Evolutionary conservation across 139 green algal species (phyloP), one percentile per base, ranked within the genome.

Genomic region (Closterium sp.): DNA sequence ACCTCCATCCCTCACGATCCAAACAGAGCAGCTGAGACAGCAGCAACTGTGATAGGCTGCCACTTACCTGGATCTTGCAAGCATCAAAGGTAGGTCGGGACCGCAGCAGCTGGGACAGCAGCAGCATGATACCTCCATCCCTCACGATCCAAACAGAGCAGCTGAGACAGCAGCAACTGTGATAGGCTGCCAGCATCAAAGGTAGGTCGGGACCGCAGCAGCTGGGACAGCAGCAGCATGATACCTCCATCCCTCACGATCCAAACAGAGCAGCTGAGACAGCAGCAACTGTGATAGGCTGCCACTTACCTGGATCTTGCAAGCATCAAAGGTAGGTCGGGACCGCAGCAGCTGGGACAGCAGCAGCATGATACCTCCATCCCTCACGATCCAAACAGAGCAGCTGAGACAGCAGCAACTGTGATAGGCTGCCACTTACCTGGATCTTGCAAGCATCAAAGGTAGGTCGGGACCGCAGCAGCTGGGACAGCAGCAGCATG

Each of bases 391-490:
- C 45, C 98, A 99, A 6, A 91, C n/a, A 93, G 87, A n/a, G n/a
- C n/a, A n/a, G n/a, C n/a, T n/a, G n/a, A n/a, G n/a, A n/a, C n/a
- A n/a, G n/a, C n/a, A n/a, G n/a, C n/a, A n/a, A n/a, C n/a, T n/a
- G n/a, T n/a, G n/a, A n/a, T n/a, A n/a, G n/a, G n/a, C n/a, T 45
- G 38, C 27, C 24, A 88, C 19, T 13, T 22, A 97, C 94, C 31
- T 98, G 98, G 92, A 97, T 95, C 30, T 96, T 99, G n/a, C 94
- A 98, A 42, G 28, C 99, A 88, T 99, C 97, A 97, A 98, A 99
- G 96, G 96, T 99, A 13, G 62, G 31, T 32, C 86, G 28, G 1
- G 96, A 95, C 90, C 95, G 96, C 94, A 92, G 95, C 86, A 97
- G 98, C 31, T 99, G 99, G 95, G 95, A 90, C 89, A 97, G 97